phyloP scores from a whole-genome alignment of 2,329 filamentous ascomycete genomes.

The Amesomyces nigricolor region DNA sequence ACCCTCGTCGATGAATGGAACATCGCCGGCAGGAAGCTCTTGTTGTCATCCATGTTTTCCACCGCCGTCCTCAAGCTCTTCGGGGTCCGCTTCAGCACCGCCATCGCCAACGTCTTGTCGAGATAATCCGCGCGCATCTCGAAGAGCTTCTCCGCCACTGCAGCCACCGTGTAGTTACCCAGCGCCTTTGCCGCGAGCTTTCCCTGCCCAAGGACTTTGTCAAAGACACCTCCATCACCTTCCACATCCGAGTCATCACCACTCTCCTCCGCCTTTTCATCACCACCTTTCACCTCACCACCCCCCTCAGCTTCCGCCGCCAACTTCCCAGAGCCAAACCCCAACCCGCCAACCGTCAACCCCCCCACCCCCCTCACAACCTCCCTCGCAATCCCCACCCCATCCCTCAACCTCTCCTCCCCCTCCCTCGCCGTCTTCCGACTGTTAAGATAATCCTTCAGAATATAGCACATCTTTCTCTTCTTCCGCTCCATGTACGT shows the following conservation, averaged over 20 bases:
- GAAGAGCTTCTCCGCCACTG: conserved; percentile 25
- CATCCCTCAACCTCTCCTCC: conserved; percentile 14
- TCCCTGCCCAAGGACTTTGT: conserved; percentile 18
- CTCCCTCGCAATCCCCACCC: conserved; percentile 4
- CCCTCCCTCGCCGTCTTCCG: conserved; percentile 20
- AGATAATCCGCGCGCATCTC: conserved; percentile 26
- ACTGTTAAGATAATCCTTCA: conserved; percentile 25
- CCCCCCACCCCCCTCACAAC: conserved; percentile 12
- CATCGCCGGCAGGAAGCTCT: conserved; percentile 31
- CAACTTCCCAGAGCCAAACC: not conserved
- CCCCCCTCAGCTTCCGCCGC: not conserved
- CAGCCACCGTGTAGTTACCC: conserved; percentile 22
- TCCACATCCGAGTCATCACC: conserved; percentile 9
- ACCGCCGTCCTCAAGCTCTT: conserved; percentile 28
- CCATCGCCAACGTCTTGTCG: conserved; percentile 27
- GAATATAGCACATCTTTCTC: conserved; percentile 27
- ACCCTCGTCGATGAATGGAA: conserved; percentile 30
- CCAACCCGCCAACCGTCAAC: not conserved
- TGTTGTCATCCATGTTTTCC: conserved; percentile 31
- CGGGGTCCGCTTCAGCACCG: conserved; percentile 29
- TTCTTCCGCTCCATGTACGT: conserved; percentile 30
- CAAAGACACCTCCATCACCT: conserved; percentile 6
- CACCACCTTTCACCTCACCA: not conserved
- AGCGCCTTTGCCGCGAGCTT: conserved; percentile 21
- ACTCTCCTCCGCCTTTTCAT: not conserved